Conservation (phyloP, 2,329 filamentous ascomycete species). For the Ceratocystis papillata region DNA sequence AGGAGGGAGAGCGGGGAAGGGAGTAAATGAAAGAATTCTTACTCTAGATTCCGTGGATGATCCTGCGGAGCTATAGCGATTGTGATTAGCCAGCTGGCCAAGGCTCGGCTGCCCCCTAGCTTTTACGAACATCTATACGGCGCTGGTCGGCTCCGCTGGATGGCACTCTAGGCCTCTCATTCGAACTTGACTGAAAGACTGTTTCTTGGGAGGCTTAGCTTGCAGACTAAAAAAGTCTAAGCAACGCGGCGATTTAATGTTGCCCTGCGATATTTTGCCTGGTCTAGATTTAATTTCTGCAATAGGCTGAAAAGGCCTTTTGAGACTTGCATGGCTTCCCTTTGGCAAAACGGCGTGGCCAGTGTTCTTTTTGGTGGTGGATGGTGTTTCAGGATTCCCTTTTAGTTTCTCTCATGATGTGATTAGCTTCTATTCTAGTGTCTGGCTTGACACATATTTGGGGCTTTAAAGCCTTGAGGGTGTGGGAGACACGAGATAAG, state of each 20-base stretch:
- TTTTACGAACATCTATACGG: background rate
- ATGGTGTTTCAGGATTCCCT: constrained; percentile 10
- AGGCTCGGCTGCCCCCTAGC: background rate
- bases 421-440: background rate
- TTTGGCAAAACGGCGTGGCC: too few species aligned
- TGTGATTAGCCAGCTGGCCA: background rate
- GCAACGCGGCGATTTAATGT: background rate
- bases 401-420: background rate
- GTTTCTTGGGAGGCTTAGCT: too few species aligned
- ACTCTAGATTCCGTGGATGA: background rate
- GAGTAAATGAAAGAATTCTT: background rate
- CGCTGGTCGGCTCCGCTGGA: background rate
- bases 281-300: too few species aligned
- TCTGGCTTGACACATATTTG: background rate
- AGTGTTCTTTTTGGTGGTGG: background rate
- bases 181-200: background rate
- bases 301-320: too few species aligned
- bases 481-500: background rate
- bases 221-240: too few species aligned
- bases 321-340: too few species aligned
- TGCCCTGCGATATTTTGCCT: too few species aligned
- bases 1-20: background rate
- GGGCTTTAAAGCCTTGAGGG: background rate
- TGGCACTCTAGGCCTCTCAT: background rate
- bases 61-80: background rate